Conservation (phyloP, 1,284 basidiomycete species). For the Trametes versicolor region DNA sequence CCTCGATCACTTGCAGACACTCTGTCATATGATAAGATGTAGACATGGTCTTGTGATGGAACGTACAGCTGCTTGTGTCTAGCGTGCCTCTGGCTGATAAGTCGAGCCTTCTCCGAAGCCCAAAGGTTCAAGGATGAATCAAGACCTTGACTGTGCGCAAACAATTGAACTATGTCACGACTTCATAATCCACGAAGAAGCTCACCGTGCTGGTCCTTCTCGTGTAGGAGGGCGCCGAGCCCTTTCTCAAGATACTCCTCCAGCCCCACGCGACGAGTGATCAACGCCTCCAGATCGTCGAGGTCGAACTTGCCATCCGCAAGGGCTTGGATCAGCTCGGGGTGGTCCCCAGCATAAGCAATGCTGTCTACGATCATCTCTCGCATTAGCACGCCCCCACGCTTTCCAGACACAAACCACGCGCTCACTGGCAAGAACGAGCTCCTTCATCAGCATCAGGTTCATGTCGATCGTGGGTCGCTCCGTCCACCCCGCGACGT, state of each 20-base stretch:
- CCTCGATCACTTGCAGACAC: too few species aligned
- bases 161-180: background rate
- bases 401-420: too few species aligned
- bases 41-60: too few species aligned
- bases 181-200: background rate
- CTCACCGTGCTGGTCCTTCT: constrained; percentile 46
- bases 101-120: background rate
- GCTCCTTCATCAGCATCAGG: constrained; percentile 41
- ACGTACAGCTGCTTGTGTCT: too few species aligned
- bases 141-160: constrained; percentile 32
- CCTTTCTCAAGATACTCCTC: constrained; percentile 47
- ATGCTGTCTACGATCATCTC: constrained; percentile 10
- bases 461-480: constrained; percentile 41
- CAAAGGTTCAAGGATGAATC: constrained; percentile 22
- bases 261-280: constrained; percentile 44
- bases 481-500: constrained; percentile 44
- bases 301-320: constrained; percentile 41
- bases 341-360: constrained; percentile 42
- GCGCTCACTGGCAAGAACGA: background rate
- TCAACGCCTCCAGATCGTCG: constrained; percentile 38
- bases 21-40: too few species aligned
- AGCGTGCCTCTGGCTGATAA: background rate
- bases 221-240: constrained; percentile 43
- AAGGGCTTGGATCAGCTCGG: constrained; percentile 41
- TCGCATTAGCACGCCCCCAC: background rate